A percentile compares a stretch with the other conserved stretches of the same genome.
phyloP scores from a whole-genome alignment of 768 basidiomycete genomes.

The Cystofilobasidium macerans region DNA sequence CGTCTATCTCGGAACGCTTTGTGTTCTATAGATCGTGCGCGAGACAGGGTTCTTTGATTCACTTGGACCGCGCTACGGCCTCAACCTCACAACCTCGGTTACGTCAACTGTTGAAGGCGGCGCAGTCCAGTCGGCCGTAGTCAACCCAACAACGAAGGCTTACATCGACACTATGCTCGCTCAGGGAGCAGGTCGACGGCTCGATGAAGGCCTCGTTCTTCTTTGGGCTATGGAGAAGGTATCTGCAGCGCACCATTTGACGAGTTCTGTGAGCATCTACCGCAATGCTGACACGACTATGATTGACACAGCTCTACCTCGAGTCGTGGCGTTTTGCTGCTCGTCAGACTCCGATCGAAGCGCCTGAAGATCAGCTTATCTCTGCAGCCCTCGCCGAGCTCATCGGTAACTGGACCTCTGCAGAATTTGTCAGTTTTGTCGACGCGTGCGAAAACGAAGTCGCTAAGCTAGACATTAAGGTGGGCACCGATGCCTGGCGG shows the following conservation, averaged over 20 bases:
- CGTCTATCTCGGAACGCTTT: too few species aligned
- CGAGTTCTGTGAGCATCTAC: background rate
- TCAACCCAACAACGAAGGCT: conserved; percentile 50
- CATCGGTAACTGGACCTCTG: conserved; percentile 52
- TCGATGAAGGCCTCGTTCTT: conserved; percentile 59
- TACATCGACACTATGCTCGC: conserved; percentile 64
- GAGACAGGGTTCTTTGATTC: conserved; percentile 54
- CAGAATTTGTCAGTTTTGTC: conserved; percentile 36
- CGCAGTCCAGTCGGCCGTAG: conserved; percentile 36
- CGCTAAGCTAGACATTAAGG: conserved; percentile 33
- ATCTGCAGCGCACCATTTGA: background rate
- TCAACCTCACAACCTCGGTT: conserved; percentile 36
- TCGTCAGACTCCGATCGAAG: conserved; percentile 19
- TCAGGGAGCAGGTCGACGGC: conserved; percentile 41
- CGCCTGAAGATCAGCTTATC: conserved; percentile 31
- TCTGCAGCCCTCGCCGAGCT: conserved; percentile 43
- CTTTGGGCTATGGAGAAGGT: conserved; percentile 74
- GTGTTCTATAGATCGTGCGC: conserved; percentile 40
- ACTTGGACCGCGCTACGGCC: conserved; percentile 42
- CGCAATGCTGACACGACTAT: background rate
- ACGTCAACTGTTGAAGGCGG: conserved; percentile 38
- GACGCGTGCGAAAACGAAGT: conserved; percentile 31
- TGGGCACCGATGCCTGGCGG: conserved; percentile 6
- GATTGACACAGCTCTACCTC: conserved; percentile 55
- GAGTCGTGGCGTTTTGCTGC: conserved; percentile 54